Evolutionary conservation across 2,329 filamentous ascomycete species (phyloP).

Genomic region (Colletotrichum sp.): DNA sequence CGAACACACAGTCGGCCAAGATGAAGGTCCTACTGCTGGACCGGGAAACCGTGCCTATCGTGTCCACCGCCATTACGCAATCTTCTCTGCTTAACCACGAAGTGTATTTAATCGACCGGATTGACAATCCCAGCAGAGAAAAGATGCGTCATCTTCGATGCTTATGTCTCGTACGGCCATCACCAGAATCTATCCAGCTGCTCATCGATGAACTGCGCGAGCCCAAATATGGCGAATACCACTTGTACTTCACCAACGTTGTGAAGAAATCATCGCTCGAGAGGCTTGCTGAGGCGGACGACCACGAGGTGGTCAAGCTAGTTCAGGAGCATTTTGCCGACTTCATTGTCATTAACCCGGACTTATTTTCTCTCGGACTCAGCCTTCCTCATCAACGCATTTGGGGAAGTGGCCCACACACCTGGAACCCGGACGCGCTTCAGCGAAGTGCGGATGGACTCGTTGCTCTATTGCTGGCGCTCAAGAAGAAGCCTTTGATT

Average conservation of each 20-base stretch:
- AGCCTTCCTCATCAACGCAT: conserved; percentile 75
- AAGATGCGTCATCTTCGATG: conserved; percentile 98
- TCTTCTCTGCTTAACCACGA: conserved; percentile 94
- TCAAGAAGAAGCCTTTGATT: conserved; percentile 97
- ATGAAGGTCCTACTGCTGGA: conserved; percentile 99
- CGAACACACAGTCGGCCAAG: conserved; percentile 76
- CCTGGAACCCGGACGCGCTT: conserved; percentile 89
- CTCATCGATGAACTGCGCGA: conserved; percentile 95
- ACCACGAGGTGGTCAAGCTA: conserved; percentile 93
- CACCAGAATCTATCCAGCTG: conserved; percentile 88
- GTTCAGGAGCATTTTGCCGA: conserved; percentile 98
- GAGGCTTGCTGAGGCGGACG: conserved; percentile 92
- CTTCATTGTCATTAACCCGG: conserved; percentile 93
- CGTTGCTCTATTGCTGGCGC: conserved; percentile 79
- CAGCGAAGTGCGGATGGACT: conserved; percentile 88
- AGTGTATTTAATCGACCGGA: conserved; percentile 94
- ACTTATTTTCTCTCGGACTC: conserved; percentile 84
- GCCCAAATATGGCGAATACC: conserved; percentile 96
- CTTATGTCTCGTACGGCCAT: conserved; percentile 90
- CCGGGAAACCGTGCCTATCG: conserved; percentile 89
- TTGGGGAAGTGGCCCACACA: conserved; percentile 82
- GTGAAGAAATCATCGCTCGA: conserved; percentile 96
- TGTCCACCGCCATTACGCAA: conserved; percentile 95
- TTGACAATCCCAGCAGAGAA: conserved; percentile 88
- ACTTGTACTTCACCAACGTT: conserved; percentile 97